Evolutionary conservation across 345 rosid species (phyloP), one percentile per base, ranked within the genome.

Genomic region (Noccaea bulbosa): DNA sequence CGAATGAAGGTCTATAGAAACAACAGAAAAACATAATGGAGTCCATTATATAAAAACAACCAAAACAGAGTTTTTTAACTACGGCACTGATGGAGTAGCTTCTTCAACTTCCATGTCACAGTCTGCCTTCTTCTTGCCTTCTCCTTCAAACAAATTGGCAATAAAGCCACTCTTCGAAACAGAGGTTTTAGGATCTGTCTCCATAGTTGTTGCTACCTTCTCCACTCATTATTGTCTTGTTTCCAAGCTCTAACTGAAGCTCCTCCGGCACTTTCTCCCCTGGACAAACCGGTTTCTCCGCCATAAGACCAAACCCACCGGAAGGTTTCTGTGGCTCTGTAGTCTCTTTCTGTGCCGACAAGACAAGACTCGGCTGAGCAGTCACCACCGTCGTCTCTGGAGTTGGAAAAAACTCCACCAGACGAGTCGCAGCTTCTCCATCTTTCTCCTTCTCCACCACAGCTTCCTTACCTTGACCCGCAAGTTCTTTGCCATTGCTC

Each of bases 241-340:
- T 70, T 14, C 69, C 75, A 72, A 67, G 74, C 78, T 78, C 82
- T 38, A 65, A 22, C 51, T 51, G 72, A 30, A 81, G 68, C 58
- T 71, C 81, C 35, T 78, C 70, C 4, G 51, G 65, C 14, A 53
- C 62, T 49, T 75, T 78, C 68, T 71, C 78, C 16, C 59, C 27
- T 2, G 46, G 41, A 49, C 68, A 68, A 67, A 41, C 72, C 16
- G 47, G 70, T 66, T 71, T 62, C 37, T 64, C 73, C 11, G 55
- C 39, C 69, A 52, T 59, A 11, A 52, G 59, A 35, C 74, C 62
- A 11, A 78, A 55, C 55, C 78, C 87, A 68, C 27, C 43, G 50
- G 76, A 45, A 58, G 55, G 14, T 44, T 61, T 78, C 27, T 68
- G 58, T 45, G 43, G 67, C 37, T 61, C 72, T 11, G 1, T 11